Conservation (phyloP, 2,329 filamentous ascomycete species). For the Aspergillus phoenicis region DNA sequence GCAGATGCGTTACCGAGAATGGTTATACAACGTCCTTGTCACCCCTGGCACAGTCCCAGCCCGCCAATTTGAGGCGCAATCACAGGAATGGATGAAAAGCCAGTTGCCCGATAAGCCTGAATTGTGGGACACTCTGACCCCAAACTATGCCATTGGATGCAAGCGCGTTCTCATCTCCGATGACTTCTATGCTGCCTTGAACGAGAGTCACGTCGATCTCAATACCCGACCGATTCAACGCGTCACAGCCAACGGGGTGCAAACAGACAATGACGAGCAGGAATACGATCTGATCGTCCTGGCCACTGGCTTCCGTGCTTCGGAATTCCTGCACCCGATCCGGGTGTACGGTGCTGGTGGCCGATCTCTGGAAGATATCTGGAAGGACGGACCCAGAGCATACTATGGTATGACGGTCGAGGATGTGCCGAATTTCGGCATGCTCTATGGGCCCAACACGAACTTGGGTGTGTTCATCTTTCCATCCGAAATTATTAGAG, state of each 20-base stretch:
- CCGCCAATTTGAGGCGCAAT: slow-evolving; percentile 43
- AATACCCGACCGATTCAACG: slow-evolving; percentile 54
- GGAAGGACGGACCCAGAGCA: slow-evolving; percentile 56
- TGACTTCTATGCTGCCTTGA: slow-evolving; percentile 58
- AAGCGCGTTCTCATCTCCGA: slow-evolving; percentile 59
- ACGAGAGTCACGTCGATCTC: slow-evolving; percentile 51
- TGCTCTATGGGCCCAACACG: slow-evolving; percentile 63
- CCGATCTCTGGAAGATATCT: slow-evolving; percentile 52
- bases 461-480: slow-evolving; percentile 40
- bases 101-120: slow-evolving; percentile 54
- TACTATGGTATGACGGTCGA: slow-evolving; percentile 56
- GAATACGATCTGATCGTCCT: slow-evolving; percentile 60
- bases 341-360: slow-evolving; percentile 52
- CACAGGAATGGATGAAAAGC: slow-evolving; percentile 43
- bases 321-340: slow-evolving; percentile 63
- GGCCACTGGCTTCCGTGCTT: slow-evolving; percentile 62
- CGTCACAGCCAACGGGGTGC: slow-evolving; percentile 52
- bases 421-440: slow-evolving; percentile 58
- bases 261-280: slow-evolving; percentile 47
- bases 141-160: slow-evolving; percentile 58
- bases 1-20: slow-evolving; percentile 60
- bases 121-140: slow-evolving; percentile 56
- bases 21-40: slow-evolving; percentile 47
- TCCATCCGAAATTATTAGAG: too few species aligned
- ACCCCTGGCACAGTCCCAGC: slow-evolving; percentile 45